Evolutionary conservation across 2,329 filamentous ascomycete species (phyloP).

Genomic region (Phoma sp.): DNA sequence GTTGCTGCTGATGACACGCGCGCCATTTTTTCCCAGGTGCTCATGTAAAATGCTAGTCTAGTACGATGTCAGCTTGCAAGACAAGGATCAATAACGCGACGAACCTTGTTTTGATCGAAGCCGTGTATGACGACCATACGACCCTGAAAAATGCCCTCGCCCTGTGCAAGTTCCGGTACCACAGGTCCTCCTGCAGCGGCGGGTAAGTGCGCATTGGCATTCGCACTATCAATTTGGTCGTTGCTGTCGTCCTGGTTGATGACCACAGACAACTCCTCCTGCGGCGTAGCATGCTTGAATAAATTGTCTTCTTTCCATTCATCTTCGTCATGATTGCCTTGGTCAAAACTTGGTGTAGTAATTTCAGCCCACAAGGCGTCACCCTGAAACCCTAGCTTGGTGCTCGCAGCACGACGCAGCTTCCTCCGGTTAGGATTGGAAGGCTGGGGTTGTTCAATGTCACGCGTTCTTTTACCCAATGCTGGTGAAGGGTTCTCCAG

Average conservation of each 20-base stretch:
- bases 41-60: slow-evolving; percentile 44
- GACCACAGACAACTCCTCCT: slow-evolving; percentile 16
- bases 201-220: background rate
- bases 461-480: slow-evolving; percentile 46
- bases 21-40: slow-evolving; percentile 43
- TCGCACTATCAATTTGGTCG: background rate
- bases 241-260: slow-evolving; percentile 3
- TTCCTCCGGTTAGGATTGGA: slow-evolving; percentile 69
- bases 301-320: slow-evolving; percentile 43
- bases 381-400: slow-evolving; percentile 78
- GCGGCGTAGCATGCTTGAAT: slow-evolving; percentile 28
- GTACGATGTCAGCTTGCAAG: slow-evolving; percentile 25
- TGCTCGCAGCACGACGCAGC: slow-evolving; percentile 84
- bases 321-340: slow-evolving; percentile 32
- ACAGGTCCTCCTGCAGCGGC: background rate
- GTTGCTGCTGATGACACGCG: slow-evolving; percentile 37
- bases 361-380: slow-evolving; percentile 93
- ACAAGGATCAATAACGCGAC: slow-evolving; percentile 7
- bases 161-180: slow-evolving; percentile 1
- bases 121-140: slow-evolving; percentile 52
- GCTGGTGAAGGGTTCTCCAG: slow-evolving; percentile 48
- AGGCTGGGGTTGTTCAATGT: slow-evolving; percentile 31
- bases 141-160: slow-evolving; percentile 51
- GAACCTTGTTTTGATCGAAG: slow-evolving; percentile 52
- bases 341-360: slow-evolving; percentile 55